A percentile compares a stretch with the other conserved stretches of the same genome.
phyloP scores from a whole-genome alignment of 2,329 filamentous ascomycete genomes.

The Taxawa tesnikishii region DNA sequence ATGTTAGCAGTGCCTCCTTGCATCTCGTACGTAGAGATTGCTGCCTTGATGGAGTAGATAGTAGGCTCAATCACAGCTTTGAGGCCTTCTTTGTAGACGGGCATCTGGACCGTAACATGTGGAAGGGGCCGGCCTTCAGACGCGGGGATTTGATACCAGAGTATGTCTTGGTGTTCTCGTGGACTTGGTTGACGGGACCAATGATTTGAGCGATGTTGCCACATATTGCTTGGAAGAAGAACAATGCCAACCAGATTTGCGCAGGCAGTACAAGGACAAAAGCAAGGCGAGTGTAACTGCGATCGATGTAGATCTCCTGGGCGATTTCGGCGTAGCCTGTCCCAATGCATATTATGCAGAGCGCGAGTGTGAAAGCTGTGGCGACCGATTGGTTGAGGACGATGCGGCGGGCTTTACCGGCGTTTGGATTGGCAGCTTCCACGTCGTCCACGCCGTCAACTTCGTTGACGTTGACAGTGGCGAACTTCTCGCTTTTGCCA shows the following conservation, averaged over 20 bases:
- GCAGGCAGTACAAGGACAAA: slow-evolving; percentile 40
- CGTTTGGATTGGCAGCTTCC: too few species aligned
- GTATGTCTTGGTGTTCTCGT: slow-evolving; percentile 32
- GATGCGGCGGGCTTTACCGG: slow-evolving; percentile 34
- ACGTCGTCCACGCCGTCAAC: slow-evolving; percentile 21
- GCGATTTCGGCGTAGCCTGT: slow-evolving; percentile 44
- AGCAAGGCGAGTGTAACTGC: slow-evolving; percentile 39
- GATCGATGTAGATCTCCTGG: slow-evolving; percentile 42
- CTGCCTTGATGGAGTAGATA: slow-evolving; percentile 23
- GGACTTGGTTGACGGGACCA: slow-evolving; percentile 31
- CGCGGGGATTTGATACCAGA: slow-evolving; percentile 27
- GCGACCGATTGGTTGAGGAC: slow-evolving; percentile 44
- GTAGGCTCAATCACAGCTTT: slow-evolving; percentile 24
- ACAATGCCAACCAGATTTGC: slow-evolving; percentile 47
- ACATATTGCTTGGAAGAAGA: slow-evolving; percentile 35
- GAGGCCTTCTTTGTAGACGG: slow-evolving; percentile 29
- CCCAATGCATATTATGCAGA: slow-evolving; percentile 42
- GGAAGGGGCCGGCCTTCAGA: slow-evolving; percentile 21
- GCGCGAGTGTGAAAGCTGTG: slow-evolving; percentile 38
- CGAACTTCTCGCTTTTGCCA: too few species aligned
- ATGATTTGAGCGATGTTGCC: slow-evolving; percentile 29
- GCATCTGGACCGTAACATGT: slow-evolving; percentile 42
- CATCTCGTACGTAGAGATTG: slow-evolving; percentile 37
- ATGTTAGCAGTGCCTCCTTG: slow-evolving; percentile 52
- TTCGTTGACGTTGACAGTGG: slow-evolving; percentile 25